Evolutionary conservation across 768 basidiomycete genomes (phyloP).

Genomic region (Coprinellus micaceus): DNA sequence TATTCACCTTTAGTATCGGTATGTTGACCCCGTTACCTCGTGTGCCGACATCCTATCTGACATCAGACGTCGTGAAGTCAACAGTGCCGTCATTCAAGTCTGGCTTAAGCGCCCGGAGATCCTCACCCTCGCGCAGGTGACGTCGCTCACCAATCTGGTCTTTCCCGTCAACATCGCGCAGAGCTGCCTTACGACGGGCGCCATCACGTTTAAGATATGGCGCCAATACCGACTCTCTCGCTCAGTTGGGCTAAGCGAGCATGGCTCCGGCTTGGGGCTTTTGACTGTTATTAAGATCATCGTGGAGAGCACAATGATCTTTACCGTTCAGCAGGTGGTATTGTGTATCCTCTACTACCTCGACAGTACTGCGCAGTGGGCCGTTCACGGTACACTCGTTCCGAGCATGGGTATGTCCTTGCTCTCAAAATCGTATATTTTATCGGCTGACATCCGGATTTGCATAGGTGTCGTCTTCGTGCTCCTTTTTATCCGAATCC

Average conservation of each 20-base stretch:
- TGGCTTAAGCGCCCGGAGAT: background rate
- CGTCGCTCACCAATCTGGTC: background rate
- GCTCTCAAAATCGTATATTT: background rate
- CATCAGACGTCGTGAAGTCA: background rate
- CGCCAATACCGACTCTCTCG: background rate
- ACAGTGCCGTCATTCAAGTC: background rate
- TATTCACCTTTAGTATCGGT: conserved; percentile 1
- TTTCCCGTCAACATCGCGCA: conserved; percentile 1
- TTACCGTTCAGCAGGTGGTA: conserved; percentile 1
- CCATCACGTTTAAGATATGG: background rate
- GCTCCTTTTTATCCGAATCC: background rate
- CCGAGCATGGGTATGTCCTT: background rate
- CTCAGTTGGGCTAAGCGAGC: background rate
- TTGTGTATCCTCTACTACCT: background rate
- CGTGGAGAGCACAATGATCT: no score
- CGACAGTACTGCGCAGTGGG: background rate
- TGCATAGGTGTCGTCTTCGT: background rate
- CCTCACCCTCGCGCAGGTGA: background rate
- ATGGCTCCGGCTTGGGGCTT: background rate
- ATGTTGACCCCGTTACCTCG: background rate
- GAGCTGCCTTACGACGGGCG: background rate
- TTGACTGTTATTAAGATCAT: no score
- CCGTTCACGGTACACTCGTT: background rate
- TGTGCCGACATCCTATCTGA: background rate
- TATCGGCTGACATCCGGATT: background rate